These are phyloP conservation scores for Coemansia sp. DNA, from an alignment of 192 early-diverging fungal genomes.

Conservation along the genomic window DNA sequence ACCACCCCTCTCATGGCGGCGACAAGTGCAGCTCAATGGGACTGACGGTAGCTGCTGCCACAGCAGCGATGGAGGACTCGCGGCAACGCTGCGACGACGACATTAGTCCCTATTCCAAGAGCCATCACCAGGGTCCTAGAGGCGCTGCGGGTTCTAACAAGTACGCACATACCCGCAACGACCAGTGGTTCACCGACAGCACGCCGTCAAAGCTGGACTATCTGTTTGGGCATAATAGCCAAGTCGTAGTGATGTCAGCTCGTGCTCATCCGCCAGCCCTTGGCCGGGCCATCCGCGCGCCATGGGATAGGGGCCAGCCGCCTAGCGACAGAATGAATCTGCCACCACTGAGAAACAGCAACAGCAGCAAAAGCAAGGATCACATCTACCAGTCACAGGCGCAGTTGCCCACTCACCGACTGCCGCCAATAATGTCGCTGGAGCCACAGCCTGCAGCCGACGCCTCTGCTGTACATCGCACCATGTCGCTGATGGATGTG, in stretches of 20 bases:
- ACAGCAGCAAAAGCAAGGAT: neutral
- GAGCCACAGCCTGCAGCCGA: neutral
- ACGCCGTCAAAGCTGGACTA: slow-evolving; percentile 39
- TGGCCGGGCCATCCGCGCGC: slow-evolving; percentile 1
- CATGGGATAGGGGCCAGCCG: neutral
- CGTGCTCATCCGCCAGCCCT: slow-evolving; percentile 6
- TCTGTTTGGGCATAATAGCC: slow-evolving; percentile 23
- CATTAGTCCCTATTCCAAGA: neutral
- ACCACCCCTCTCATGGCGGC: neutral
- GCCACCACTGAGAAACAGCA: neutral
- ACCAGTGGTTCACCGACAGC: slow-evolving; percentile 42
- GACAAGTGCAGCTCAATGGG: neutral
- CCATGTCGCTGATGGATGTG: slow-evolving; percentile 52
- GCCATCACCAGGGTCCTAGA: neutral
- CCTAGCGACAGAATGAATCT: neutral
- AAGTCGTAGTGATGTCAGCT: slow-evolving; percentile 11
- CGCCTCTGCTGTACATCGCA: slow-evolving; percentile 20
- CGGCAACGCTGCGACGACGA: neutral
- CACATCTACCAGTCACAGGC: neutral
- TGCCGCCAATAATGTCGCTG: neutral
- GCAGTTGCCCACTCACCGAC: neutral
- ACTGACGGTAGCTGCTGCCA: neutral
- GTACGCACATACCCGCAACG: slow-evolving; percentile 41
- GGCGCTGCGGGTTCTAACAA: neutral
- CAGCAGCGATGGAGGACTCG: neutral